A percentile compares a stretch with the other conserved stretches of the same genome.
Conservation (phyloP, 2,329 filamentous ascomycete species). For the Lachnum nothofagi region DNA sequence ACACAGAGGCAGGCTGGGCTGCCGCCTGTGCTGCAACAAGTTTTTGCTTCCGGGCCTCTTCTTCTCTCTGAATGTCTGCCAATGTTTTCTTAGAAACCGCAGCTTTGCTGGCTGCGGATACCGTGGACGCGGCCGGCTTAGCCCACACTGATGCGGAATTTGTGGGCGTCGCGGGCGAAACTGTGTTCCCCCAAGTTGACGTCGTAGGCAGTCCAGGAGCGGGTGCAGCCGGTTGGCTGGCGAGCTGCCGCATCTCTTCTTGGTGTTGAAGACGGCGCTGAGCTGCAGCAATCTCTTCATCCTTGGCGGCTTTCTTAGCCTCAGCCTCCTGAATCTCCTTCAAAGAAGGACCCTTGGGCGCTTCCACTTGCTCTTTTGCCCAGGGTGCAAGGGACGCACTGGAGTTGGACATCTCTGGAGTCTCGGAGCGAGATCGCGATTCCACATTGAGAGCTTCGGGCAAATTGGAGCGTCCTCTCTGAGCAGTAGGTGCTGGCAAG, state of each 20-base stretch:
- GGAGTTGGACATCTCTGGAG: conserved; percentile 53
- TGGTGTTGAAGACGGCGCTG: conserved; percentile 73
- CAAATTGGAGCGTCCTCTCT: conserved; percentile 76
- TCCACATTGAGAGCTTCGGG: conserved; percentile 65
- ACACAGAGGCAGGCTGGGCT: conserved; percentile 37
- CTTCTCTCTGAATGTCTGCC: conserved; percentile 93
- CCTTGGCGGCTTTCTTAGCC: conserved; percentile 84
- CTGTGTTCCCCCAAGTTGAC: conserved; percentile 66
- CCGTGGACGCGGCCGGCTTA: conserved; percentile 43
- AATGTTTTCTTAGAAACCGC: conserved; percentile 73
- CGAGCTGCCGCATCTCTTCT: conserved; percentile 59
- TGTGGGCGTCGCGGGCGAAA: conserved; percentile 29
- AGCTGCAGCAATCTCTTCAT: conserved; percentile 73
- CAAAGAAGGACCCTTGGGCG: conserved; percentile 79
- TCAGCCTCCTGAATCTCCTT: conserved; percentile 97
- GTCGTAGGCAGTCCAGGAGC: conserved; percentile 77
- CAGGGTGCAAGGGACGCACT: conserved; percentile 81
- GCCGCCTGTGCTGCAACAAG: conserved; percentile 43
- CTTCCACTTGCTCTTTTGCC: conserved; percentile 77
- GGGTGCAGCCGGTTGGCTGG: conserved; percentile 55
- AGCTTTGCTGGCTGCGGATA: conserved; percentile 30
- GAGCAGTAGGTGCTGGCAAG: conserved; percentile 81
- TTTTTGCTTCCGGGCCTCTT: conserved; percentile 79
- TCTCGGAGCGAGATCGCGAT: conserved; percentile 70
- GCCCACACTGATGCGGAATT: conserved; percentile 39